Evolutionary conservation across 495 filamentous ascomycete species (phyloP).

Genomic region (Pseudevernia furfuracea): DNA sequence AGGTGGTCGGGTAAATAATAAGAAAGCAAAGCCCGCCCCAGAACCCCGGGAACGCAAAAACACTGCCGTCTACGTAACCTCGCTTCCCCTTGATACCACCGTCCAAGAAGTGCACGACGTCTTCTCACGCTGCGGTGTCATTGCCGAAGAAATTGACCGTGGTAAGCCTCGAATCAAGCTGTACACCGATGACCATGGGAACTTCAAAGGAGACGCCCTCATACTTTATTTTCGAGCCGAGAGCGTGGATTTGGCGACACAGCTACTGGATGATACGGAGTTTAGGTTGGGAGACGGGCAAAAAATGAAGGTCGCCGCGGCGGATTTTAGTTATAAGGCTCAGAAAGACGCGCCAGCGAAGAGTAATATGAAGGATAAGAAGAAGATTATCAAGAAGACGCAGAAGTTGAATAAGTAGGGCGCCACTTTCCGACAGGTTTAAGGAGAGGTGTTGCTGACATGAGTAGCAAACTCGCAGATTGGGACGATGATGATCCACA

Average conservation of each 20-base stretch:
- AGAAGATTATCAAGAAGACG: constrained; percentile 81
- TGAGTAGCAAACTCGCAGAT: constrained; percentile 70
- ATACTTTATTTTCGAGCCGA: constrained; percentile 92
- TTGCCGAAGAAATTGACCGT: constrained; percentile 86
- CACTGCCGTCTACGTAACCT: constrained; percentile 83
- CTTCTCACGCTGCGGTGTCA: constrained; percentile 85
- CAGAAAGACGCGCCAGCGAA: constrained; percentile 52
- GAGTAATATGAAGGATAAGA: constrained; percentile 57
- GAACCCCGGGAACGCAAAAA: constrained; percentile 68
- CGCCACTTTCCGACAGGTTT: neutral
- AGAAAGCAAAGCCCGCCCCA: constrained; percentile 45
- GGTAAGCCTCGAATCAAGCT: constrained; percentile 84
- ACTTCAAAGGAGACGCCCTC: constrained; percentile 87
- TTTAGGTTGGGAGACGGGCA: constrained; percentile 39
- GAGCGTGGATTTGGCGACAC: constrained; percentile 79
- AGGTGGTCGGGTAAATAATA: constrained; percentile 30
- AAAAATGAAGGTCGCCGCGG: constrained; percentile 72
- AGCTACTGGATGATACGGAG: constrained; percentile 83
- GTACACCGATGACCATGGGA: constrained; percentile 73
- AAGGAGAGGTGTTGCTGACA: neutral
- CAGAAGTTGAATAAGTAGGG: constrained; percentile 68
- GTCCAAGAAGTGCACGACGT: constrained; percentile 71
- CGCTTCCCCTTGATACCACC: constrained; percentile 68
- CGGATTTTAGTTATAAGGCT: constrained; percentile 84
- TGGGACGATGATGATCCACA: constrained; percentile 87